Base-by-base conservation (phyloP, 2,329 filamentous ascomycete genomes). In the Neonectria hederae region DNA sequence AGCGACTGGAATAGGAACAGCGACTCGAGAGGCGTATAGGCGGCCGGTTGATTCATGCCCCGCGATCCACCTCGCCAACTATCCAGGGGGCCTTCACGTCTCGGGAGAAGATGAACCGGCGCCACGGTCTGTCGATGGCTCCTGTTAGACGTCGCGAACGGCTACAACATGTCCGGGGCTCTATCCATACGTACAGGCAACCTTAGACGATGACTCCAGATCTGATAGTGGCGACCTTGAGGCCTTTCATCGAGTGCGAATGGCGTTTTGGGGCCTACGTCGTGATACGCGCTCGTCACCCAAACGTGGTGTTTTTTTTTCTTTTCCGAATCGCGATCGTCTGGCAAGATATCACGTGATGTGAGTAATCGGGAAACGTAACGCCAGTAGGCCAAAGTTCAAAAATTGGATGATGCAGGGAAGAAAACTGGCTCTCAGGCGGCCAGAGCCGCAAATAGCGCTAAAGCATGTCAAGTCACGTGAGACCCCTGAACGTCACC, bases 11-110 rank as follows among this genome's bases (percentile, higher is more conserved):
- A 95, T 75, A 97, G 86, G 70, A 96, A 87, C 66, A 97, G 86
- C 76, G 90, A 92, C 86, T 97, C 94, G 83, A 97, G 91, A 72
- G 90, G 88, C 76, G 93, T 95, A 81, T 96, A 94, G 75, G 85
- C 83, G 76, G 88, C 85, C 79, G 80, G 78, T 75, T 80, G 79
- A 83, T 83, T 86, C 85, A 87, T 87, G 79, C 83, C 84, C 82
- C 83, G 77, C 76, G 78, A 79, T 80, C 80, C 82, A 76, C 84
- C 83, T 85, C 84, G 84, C 82, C 82, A 81, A 80, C 79, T 78
- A 80, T 84, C 83, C 83, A 85, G 83, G 84, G 82, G 81, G 81
- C 79, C 81, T 80, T 84, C 79, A 78, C 81, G 83, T 82, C 80
- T 82, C 78, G 83, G 79, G 74, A 83, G 76, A 75, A 82, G 81